Evolutionary conservation across 169 alveolate genomes (phyloP), one percentile per base, ranked within the genome.

Genomic region (Babesia sp.): DNA sequence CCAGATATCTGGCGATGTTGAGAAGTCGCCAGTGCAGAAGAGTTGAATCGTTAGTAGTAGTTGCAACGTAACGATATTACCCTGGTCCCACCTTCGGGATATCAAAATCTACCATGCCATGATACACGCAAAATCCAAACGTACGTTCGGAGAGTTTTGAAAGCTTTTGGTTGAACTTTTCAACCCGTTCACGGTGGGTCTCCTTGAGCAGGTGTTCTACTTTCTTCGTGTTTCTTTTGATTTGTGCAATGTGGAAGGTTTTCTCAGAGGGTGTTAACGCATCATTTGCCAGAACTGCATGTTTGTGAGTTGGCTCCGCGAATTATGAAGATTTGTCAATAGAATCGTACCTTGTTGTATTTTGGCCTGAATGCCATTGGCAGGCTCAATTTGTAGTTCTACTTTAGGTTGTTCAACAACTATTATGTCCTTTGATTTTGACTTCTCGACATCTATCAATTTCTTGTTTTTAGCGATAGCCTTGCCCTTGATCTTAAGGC

Each of bases 61-160:
- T 60, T 7, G 18, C 6, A 31, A 34, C 8, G 58, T 20, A 54
- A 16, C n/a, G 3, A 20, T 20, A 46, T 63, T 79, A 90, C 18
- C 97, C 97, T 4, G 97, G 97, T 18, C 97, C 97, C 33, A 93
- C 97, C 54, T 91, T 92, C 8, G 97, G 97, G 34, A 91, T 92
- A 60, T 93, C 97, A 80, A 93, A 93, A 78, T 93, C 93, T 88
- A 78, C 16, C 53, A 42, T 16, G 48, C 6, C n/a, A 8, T 16
- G 53, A 28, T 20, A 9, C 2, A 16, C 11, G 50, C 0, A 22
- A 28, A 39, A 24, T 28, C 2, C 1, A 28, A 14, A 45, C 89
- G 48, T 68, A 89, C 93, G 97, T 33, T 93, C 96, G 6, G 96
- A 88, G 14, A 93, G 86, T 24, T 90, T 83, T 1, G 96, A 86